These are phyloP conservation scores for Lenzites betulinus DNA, from an alignment of 768 basidiomycete genomes.

Conservation along the genomic window DNA sequence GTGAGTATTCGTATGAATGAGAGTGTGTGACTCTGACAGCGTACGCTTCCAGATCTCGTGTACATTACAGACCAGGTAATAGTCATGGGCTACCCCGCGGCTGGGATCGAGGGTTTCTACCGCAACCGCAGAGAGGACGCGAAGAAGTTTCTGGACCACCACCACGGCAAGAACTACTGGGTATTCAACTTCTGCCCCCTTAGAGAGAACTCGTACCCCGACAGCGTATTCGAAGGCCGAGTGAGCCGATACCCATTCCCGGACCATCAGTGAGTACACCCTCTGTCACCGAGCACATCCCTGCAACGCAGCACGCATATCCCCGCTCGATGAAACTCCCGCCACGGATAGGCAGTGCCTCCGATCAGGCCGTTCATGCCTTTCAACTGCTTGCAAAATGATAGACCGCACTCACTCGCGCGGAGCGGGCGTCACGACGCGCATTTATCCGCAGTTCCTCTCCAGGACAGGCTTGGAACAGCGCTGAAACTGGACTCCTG, in stretches of 20 bases:
- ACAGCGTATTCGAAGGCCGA: slow-evolving; percentile 65
- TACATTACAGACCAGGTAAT: slow-evolving; percentile 77
- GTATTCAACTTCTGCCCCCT: slow-evolving; percentile 89
- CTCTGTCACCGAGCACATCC: background rate
- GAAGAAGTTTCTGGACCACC: slow-evolving; percentile 68
- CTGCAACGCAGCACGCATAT: too few species aligned
- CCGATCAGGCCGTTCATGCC: too few species aligned
- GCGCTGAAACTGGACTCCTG: too few species aligned
- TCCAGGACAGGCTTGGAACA: too few species aligned
- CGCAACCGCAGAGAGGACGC: slow-evolving; percentile 79
- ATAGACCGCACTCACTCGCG: too few species aligned
- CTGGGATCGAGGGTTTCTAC: slow-evolving; percentile 77
- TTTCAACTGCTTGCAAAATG: too few species aligned
- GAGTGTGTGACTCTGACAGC: background rate
- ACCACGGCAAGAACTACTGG: slow-evolving; percentile 80
- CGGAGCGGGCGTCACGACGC: too few species aligned
- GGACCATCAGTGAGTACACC: slow-evolving; percentile 74
- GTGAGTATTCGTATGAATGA: slow-evolving; percentile 34
- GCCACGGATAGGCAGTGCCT: too few species aligned
- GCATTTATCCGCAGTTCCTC: too few species aligned
- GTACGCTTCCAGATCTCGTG: slow-evolving; percentile 46
- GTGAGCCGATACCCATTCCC: slow-evolving; percentile 89
- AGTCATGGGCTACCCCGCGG: slow-evolving; percentile 84
- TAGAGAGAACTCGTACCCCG: slow-evolving; percentile 77
- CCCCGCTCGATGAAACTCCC: too few species aligned